Evolutionary conservation across 441 rosid genomes (phyloP).

Genomic region (Bruguiera hainesii): DNA sequence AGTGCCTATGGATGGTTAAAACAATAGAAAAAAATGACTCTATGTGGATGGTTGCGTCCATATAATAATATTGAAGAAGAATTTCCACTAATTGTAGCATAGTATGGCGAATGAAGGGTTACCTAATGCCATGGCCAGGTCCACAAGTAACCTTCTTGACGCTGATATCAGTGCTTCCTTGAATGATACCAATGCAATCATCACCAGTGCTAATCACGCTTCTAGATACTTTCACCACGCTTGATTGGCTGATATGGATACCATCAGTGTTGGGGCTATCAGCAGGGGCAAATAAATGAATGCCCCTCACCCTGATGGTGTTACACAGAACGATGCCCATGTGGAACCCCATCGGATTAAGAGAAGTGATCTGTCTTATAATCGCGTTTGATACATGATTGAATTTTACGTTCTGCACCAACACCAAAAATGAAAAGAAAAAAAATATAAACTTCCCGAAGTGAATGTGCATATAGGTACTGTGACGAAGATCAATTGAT

Average conservation of each 20-base stretch:
- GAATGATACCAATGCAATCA: constrained; percentile 58
- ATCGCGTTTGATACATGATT: constrained; percentile 27
- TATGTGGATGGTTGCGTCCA: too few relatives aligned
- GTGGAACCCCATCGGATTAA: constrained; percentile 66
- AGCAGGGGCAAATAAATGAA: constrained; percentile 40
- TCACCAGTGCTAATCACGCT: constrained; percentile 47
- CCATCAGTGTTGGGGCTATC: constrained; percentile 72
- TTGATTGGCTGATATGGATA: constrained; percentile 53
- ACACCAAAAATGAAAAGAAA: neutral
- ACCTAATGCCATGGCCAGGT: constrained; percentile 83
- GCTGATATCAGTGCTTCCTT: constrained; percentile 40
- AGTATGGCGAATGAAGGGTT: neutral
- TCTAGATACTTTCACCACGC: constrained; percentile 30
- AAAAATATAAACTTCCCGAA: neutral
- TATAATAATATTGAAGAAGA: too few relatives aligned
- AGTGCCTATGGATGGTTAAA: too few relatives aligned
- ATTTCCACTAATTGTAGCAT: neutral
- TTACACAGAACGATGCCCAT: constrained; percentile 31
- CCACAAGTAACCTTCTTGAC: constrained; percentile 55
- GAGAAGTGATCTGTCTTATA: constrained; percentile 36
- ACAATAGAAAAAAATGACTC: too few relatives aligned
- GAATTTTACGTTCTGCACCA: constrained; percentile 43
- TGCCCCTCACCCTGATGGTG: constrained; percentile 27
- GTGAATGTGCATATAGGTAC: too few relatives aligned
- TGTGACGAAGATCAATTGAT: too few relatives aligned